These are phyloP conservation scores for Nepenthes gracilis DNA, from an alignment of 148 eudicot species.

Conservation along the genomic window DNA sequence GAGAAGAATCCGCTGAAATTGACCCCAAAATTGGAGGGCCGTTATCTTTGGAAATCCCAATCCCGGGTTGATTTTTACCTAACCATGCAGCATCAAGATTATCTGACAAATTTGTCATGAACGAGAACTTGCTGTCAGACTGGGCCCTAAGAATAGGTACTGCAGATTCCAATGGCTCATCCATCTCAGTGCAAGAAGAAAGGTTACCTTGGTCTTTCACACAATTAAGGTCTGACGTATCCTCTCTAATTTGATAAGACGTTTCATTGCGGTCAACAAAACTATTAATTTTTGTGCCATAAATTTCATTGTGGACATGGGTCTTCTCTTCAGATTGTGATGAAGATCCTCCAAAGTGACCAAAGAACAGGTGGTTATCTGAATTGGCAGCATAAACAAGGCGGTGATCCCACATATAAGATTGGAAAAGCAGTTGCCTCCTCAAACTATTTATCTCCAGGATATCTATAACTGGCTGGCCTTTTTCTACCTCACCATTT, in stretches of 20 bases:
- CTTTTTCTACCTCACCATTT: conserved; percentile 36
- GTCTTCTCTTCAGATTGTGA: conserved; percentile 20
- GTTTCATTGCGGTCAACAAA: conserved; percentile 13
- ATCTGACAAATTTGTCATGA: conserved; percentile 44
- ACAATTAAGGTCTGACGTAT: conserved; percentile 10
- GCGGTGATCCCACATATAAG: conserved; percentile 85
- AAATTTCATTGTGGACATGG: conserved; percentile 12
- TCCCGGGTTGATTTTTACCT: conserved; percentile 52
- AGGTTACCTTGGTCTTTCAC: conserved; percentile 15
- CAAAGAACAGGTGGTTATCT: conserved; percentile 18
- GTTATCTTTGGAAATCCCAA: conserved; percentile 27
- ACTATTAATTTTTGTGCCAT: conserved; percentile 12
- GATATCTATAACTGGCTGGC: conserved; percentile 59
- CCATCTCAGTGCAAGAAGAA: conserved; percentile 14
- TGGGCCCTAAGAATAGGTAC: conserved; percentile 37
- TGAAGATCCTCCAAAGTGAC: conserved; percentile 6
- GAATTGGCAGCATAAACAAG: conserved; percentile 56
- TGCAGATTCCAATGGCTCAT: conserved; percentile 22
- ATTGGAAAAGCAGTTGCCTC: conserved; percentile 73
- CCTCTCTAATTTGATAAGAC: conserved; percentile 16
- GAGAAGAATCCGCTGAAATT: conserved; percentile 32
- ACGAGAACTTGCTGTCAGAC: conserved; percentile 58
- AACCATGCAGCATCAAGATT: conserved; percentile 95
- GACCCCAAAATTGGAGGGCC: conserved; percentile 27
- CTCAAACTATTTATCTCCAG: conserved; percentile 73